A percentile compares a stretch with the other conserved stretches of the same genome.
Conservation (phyloP, 2,329 filamentous ascomycete species). For the Alternaria consortialis region DNA sequence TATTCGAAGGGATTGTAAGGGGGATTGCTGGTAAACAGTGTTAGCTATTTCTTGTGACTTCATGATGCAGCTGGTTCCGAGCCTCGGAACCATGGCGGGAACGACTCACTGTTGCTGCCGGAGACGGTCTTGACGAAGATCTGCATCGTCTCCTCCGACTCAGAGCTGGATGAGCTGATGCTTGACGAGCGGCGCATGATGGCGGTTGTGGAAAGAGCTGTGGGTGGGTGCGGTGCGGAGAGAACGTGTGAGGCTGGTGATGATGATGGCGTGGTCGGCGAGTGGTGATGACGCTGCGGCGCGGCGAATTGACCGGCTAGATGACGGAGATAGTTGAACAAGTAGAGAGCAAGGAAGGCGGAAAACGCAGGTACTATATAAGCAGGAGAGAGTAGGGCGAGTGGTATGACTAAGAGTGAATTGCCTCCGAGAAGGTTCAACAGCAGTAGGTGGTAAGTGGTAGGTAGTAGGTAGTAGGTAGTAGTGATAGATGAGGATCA, state of each 20-base stretch:
- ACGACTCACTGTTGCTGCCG: slow-evolving; percentile 63
- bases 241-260: not conserved
- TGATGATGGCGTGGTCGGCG: slow-evolving; percentile 8
- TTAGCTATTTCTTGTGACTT: slow-evolving; percentile 18
- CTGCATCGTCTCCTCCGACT: slow-evolving; percentile 64
- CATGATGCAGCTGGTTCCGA: slow-evolving; percentile 13
- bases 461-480: not conserved
- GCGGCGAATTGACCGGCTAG: slow-evolving; percentile 19
- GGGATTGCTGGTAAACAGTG: slow-evolving; percentile 61
- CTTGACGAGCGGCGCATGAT: slow-evolving; percentile 50
- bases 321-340: slow-evolving; percentile 18
- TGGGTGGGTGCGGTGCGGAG: slow-evolving; percentile 13
- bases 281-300: slow-evolving; percentile 22
- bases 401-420: slow-evolving; percentile 1
- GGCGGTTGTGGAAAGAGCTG: slow-evolving; percentile 26
- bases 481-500: slow-evolving; percentile 1
- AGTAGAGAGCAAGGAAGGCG: not conserved
- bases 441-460: not conserved
- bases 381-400: not conserved
- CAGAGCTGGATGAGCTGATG: slow-evolving; percentile 53
- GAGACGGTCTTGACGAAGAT: slow-evolving; percentile 69
- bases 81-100: slow-evolving; percentile 24
- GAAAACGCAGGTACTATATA: not conserved
- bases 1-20: slow-evolving; percentile 63
- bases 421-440: not conserved